Evolutionary conservation across 768 basidiomycete genomes (phyloP).

Genomic region (Lactifluus subvellereus): DNA sequence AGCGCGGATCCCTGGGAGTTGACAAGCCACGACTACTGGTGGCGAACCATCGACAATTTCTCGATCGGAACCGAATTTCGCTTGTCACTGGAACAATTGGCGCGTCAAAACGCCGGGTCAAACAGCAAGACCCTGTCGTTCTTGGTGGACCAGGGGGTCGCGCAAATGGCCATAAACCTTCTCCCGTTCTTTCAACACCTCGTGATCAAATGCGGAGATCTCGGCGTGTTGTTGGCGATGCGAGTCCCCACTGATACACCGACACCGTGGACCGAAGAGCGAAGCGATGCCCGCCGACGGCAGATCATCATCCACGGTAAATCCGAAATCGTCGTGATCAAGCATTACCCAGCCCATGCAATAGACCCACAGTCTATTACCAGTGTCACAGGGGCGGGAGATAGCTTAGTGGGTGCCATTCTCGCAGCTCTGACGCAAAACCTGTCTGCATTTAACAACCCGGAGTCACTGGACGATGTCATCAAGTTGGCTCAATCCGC

Average conservation of each 20-base stretch:
- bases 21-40: constrained; percentile 54
- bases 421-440: constrained; percentile 53
- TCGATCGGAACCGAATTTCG: constrained; percentile 64
- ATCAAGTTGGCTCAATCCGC: constrained; percentile 60
- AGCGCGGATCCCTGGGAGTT: constrained; percentile 42
- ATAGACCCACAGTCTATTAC: constrained; percentile 35
- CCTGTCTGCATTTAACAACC: constrained; percentile 43
- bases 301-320: constrained; percentile 48
- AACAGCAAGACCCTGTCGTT: constrained; percentile 48
- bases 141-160: constrained; percentile 62
- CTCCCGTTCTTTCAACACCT: constrained; percentile 82
- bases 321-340: constrained; percentile 49
- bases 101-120: constrained; percentile 36
- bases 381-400: constrained; percentile 90
- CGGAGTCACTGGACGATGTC: constrained; percentile 37
- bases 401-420: constrained; percentile 81
- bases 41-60: constrained; percentile 58
- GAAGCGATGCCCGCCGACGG: constrained; percentile 43
- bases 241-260: constrained; percentile 38
- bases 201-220: constrained; percentile 77
- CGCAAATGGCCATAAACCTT: constrained; percentile 75
- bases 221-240: constrained; percentile 62
- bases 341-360: constrained; percentile 62
- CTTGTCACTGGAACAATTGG: constrained; percentile 55
- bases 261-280: constrained; percentile 48